Conservation (phyloP, 345 rosid genomes). For the Eucalyptus cloeziana region DNA sequence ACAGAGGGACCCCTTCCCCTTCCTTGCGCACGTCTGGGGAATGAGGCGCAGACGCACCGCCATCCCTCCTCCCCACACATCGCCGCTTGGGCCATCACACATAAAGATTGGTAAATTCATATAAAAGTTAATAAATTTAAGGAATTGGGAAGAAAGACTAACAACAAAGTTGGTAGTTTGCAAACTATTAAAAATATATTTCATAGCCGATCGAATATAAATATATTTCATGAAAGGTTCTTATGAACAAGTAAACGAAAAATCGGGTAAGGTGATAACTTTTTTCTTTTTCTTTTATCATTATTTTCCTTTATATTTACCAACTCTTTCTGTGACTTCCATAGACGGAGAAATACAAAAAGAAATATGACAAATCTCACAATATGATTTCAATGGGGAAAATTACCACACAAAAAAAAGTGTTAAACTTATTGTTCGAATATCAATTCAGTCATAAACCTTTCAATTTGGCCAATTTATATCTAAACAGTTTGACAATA, state of each 20-base stretch:
- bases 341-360: not conserved
- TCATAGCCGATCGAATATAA: too few relatives aligned
- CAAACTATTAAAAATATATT: not conserved
- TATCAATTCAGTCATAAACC: not conserved
- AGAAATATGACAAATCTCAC: not conserved
- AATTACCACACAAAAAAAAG: not conserved
- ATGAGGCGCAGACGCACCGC: too few relatives aligned
- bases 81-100: too few relatives aligned
- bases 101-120: not conserved
- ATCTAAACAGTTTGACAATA: not conserved
- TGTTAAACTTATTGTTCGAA: not conserved
- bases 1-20: too few relatives aligned
- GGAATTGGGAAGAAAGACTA: not conserved
- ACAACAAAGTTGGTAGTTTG: not conserved
- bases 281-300: not conserved
- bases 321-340: not conserved
- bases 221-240: not conserved
- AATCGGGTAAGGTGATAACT: not conserved
- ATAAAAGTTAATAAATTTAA: not conserved
- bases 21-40: too few relatives aligned
- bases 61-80: too few relatives aligned
- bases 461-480: not conserved
- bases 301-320: not conserved
- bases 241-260: not conserved
- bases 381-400: not conserved